phyloP scores from a whole-genome alignment of 2,329 filamentous ascomycete genomes.

The Myotisia sp. region DNA sequence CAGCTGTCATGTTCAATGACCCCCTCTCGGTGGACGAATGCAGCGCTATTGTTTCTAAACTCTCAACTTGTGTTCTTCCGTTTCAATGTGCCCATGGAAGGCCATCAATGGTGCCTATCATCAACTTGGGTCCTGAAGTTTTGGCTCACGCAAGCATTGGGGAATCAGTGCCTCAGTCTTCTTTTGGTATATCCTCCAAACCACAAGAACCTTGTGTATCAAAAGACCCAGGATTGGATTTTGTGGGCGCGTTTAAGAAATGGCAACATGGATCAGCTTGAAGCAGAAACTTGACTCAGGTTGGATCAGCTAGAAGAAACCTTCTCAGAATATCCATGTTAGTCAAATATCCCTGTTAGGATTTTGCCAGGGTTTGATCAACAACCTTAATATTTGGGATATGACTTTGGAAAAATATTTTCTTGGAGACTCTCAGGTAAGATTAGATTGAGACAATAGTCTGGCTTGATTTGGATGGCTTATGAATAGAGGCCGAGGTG shows the following conservation, averaged over 20 bases:
- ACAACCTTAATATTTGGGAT: no score
- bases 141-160: background rate
- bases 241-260: constrained; percentile 3
- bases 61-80: constrained; percentile 32
- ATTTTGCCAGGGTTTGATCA: no score
- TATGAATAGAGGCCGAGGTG: no score
- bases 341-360: no score
- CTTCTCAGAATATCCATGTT: no score
- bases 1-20: constrained; percentile 40
- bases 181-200: background rate
- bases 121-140: constrained; percentile 17
- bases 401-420: no score
- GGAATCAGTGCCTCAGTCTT: background rate
- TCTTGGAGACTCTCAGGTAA: no score
- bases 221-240: constrained; percentile 4
- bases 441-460: no score
- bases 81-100: constrained; percentile 39
- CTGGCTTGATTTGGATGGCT: no score
- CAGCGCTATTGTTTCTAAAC: constrained; percentile 21
- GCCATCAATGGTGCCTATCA: constrained; percentile 34
- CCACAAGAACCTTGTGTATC: background rate
- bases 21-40: constrained; percentile 26
- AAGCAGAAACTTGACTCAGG: no score
- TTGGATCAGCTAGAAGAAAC: no score
- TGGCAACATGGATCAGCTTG: background rate